Percentiles rank a stretch among this genome's conserved stretches.
Conservation (phyloP, 2,329 filamentous ascomycete genomes). For the Aspergillus candidus region DNA sequence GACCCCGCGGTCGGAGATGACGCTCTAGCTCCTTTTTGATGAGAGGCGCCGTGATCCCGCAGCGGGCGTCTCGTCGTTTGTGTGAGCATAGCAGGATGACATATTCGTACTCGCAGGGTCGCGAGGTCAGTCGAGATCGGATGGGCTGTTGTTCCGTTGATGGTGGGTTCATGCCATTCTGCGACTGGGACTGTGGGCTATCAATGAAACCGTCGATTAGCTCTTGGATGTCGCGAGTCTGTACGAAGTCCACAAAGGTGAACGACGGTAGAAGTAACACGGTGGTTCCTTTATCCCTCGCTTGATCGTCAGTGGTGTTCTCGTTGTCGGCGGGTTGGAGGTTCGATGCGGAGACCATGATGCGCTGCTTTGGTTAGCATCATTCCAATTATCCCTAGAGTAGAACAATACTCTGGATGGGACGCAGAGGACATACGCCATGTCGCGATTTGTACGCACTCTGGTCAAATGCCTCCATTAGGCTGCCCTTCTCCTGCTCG, state of each 20-base stretch:
- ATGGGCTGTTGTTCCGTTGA: constrained; percentile 44
- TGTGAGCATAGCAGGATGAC: constrained; percentile 88
- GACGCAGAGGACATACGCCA: constrained; percentile 48
- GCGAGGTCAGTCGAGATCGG: constrained; percentile 36
- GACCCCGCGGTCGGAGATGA: constrained; percentile 69
- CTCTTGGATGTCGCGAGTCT: constrained; percentile 56
- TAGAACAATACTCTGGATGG: not conserved
- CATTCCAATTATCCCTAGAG: not conserved
- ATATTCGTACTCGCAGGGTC: constrained; percentile 69
- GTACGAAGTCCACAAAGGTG: constrained; percentile 70
- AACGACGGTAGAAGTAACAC: constrained; percentile 78
- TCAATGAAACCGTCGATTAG: constrained; percentile 64
- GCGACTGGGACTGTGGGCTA: constrained; percentile 43
- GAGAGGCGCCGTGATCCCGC: constrained; percentile 80
- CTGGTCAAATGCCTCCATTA: constrained; percentile 44
- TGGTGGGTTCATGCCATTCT: constrained; percentile 48
- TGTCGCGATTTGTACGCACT: constrained; percentile 56
- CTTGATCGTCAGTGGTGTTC: constrained; percentile 2
- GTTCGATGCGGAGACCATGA: constrained; percentile 35
- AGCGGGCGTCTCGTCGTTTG: constrained; percentile 79
- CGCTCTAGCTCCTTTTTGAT: constrained; percentile 75
- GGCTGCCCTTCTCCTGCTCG: constrained; percentile 39
- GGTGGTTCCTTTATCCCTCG: constrained; percentile 49
- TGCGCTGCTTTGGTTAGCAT: constrained; percentile 16
- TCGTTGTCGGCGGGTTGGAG: constrained; percentile 16